Evolutionary conservation across 768 basidiomycete genomes (phyloP).

Genomic region (Lyophyllum semitale): DNA sequence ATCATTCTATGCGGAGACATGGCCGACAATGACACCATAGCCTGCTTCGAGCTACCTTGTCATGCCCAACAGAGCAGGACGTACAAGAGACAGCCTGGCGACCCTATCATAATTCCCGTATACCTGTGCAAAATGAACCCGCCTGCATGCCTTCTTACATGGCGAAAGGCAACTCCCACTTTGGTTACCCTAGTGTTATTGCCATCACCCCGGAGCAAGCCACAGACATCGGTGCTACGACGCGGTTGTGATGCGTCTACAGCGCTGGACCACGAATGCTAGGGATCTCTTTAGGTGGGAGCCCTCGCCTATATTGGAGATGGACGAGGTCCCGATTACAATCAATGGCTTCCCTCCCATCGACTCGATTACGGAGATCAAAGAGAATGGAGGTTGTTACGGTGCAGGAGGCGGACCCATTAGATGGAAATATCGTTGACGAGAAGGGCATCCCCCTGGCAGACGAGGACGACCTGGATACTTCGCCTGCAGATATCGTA

Average conservation of each 20-base stretch:
- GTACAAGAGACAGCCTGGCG: conserved; percentile 57
- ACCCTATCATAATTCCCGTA: conserved; percentile 80
- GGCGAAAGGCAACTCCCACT: conserved; percentile 35
- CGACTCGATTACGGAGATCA: conserved; percentile 68
- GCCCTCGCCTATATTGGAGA: conserved; percentile 30
- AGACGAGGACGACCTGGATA: conserved; percentile 43
- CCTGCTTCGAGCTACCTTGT: conserved; percentile 85
- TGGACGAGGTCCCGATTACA: conserved; percentile 48
- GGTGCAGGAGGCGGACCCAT: conserved; percentile 43
- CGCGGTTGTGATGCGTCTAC: conserved; percentile 64
- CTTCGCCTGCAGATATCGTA: conserved; percentile 22
- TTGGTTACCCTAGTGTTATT: conserved; percentile 75
- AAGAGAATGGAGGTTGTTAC: conserved; percentile 70
- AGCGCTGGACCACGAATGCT: conserved; percentile 67
- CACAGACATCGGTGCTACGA: conserved; percentile 56
- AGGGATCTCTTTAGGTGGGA: conserved; percentile 73
- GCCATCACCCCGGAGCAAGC: conserved; percentile 63
- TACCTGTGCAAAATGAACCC: conserved; percentile 57
- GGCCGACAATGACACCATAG: conserved; percentile 65
- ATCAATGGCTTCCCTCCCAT: conserved; percentile 43
- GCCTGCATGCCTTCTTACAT: conserved; percentile 27
- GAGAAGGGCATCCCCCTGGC: conserved; percentile 50
- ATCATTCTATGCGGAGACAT: conserved; percentile 70
- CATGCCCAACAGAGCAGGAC: conserved; percentile 63
- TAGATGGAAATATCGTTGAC: conserved; percentile 72